A percentile compares a stretch with the other conserved stretches of the same genome.
Conservation (phyloP, 208 protist species). For the Wallacemonas collosoma region DNA sequence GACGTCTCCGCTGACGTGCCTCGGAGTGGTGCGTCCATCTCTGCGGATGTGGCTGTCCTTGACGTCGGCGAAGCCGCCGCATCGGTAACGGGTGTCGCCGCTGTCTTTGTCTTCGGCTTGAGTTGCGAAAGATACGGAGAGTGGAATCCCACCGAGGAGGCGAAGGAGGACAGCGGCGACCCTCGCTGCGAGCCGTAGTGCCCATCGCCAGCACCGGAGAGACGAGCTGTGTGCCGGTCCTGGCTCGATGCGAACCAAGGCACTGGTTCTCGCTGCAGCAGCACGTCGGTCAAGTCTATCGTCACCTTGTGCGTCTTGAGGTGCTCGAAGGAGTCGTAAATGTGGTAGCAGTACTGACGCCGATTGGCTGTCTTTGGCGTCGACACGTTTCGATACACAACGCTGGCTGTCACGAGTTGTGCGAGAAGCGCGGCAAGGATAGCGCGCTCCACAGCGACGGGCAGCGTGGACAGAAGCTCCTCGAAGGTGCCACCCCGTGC, state of each 20-base stretch:
- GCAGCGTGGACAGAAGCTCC: slow-evolving; percentile 39
- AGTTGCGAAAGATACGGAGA: neutral
- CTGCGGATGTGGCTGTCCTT: neutral
- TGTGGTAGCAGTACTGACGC: slow-evolving; percentile 40
- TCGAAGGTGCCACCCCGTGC: slow-evolving; percentile 39
- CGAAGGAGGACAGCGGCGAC: neutral
- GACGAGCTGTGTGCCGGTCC: neutral
- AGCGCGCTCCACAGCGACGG: slow-evolving; percentile 43
- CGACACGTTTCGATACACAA: slow-evolving; percentile 42
- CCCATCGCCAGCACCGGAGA: neutral
- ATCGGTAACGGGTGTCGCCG: too few relatives aligned
- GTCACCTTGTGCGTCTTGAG: slow-evolving; percentile 41
- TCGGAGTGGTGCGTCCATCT: neutral
- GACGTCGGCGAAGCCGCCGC: too few relatives aligned
- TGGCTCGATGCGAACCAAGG: slow-evolving; percentile 22
- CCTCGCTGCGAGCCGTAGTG: neutral
- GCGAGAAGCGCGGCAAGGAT: slow-evolving; percentile 57
- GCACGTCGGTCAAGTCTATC: slow-evolving; percentile 41
- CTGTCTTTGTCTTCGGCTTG: neutral
- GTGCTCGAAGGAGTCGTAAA: slow-evolving; percentile 33
- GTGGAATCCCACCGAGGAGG: neutral
- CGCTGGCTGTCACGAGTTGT: slow-evolving; percentile 44
- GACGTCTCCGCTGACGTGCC: neutral
- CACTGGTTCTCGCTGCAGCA: slow-evolving; percentile 35
- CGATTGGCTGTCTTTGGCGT: neutral